Evolutionary conservation across 2,329 filamentous ascomycete species (phyloP).

Genomic region (Hypoxylon sp.): DNA sequence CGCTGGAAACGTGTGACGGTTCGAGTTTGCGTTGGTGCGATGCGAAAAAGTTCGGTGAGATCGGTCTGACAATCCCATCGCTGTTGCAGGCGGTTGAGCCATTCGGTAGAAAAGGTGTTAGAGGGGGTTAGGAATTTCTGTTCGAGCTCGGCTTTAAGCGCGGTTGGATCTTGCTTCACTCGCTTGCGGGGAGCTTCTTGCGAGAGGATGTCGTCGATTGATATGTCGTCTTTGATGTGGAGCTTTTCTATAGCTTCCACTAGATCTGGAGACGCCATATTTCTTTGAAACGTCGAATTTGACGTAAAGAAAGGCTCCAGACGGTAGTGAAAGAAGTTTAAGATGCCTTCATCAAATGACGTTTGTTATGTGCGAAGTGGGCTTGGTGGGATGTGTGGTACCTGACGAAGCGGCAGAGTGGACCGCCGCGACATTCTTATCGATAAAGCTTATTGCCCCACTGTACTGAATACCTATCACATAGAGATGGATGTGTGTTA

Average conservation of each 20-base stretch:
- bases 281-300: constrained; percentile 21
- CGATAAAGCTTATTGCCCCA: constrained; percentile 12
- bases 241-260: constrained; percentile 67
- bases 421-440: constrained; percentile 5
- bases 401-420: constrained; percentile 5
- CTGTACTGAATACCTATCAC: background rate
- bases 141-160: constrained; percentile 80
- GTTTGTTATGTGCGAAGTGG: constrained; percentile 21
- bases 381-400: constrained; percentile 23
- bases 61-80: constrained; percentile 87
- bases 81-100: constrained; percentile 92
- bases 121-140: constrained; percentile 84
- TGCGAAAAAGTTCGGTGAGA: constrained; percentile 85
- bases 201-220: constrained; percentile 73
- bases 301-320: constrained; percentile 17
- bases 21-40: constrained; percentile 91
- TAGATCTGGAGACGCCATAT: constrained; percentile 57
- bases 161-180: constrained; percentile 68
- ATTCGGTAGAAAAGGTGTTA: constrained; percentile 82
- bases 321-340: constrained; percentile 1
- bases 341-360: constrained; percentile 26
- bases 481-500: background rate
- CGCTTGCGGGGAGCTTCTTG: constrained; percentile 60
- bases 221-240: constrained; percentile 59
- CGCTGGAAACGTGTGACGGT: constrained; percentile 95